A percentile compares a stretch with the other conserved stretches of the same genome.
Conservation (phyloP, 257 asterid genomes). For the Capsicum chinense region DNA sequence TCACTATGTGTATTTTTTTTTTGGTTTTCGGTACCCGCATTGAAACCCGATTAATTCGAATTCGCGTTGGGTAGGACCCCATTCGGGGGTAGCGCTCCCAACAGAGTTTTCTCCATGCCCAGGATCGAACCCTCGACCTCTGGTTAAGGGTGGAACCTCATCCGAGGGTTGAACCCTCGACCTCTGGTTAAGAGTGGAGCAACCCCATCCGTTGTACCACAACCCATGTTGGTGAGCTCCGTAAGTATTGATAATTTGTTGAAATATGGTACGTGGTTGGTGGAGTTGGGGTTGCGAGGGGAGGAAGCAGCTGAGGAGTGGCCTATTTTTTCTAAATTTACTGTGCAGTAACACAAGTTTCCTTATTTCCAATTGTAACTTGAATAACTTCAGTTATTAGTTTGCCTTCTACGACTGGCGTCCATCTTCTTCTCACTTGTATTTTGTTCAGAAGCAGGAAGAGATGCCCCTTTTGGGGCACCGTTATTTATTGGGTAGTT, state of each 20-base stretch:
- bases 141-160: too few species aligned
- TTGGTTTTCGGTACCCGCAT: too few species aligned
- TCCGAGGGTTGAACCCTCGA: too few species aligned
- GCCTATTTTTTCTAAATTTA: neutral
- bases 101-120: too few species aligned
- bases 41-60: too few species aligned
- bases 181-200: too few species aligned
- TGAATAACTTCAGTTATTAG: neutral
- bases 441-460: conserved; percentile 15
- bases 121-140: too few species aligned
- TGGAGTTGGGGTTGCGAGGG: neutral
- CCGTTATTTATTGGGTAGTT: neutral
- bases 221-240: too few species aligned
- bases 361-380: neutral
- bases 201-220: too few species aligned
- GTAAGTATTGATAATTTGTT: conserved; percentile 20
- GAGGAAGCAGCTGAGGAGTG: neutral
- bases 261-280: neutral
- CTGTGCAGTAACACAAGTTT: neutral
- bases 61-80: too few species aligned
- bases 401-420: neutral
- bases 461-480: neutral
- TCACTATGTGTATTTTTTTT: conserved; percentile 44
- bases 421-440: neutral
- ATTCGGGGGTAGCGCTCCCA: too few species aligned